A percentile compares a stretch with the other conserved stretches of the same genome.
Evolutionary conservation across 148 eudicot genomes (phyloP).

Genomic region (Linanthus parryae): DNA sequence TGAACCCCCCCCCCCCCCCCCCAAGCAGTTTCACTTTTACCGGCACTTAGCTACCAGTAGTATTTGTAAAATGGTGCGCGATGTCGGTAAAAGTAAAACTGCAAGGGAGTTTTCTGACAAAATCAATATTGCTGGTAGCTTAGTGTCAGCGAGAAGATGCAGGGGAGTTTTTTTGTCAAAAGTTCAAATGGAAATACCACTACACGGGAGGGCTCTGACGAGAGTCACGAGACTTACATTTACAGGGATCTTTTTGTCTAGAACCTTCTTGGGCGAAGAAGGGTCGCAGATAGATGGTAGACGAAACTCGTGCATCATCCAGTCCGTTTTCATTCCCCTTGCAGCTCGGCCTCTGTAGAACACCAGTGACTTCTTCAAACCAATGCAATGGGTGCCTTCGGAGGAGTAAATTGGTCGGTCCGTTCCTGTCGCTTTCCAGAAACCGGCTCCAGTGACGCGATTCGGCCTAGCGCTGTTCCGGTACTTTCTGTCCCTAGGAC

Average conservation of each 20-base stretch:
- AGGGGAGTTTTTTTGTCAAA: too few relatives aligned
- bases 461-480: constrained; percentile 64
- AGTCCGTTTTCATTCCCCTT: constrained; percentile 55
- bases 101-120: too few relatives aligned
- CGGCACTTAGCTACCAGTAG: too few relatives aligned
- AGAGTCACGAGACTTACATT: constrained; percentile 22
- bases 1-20: too few relatives aligned
- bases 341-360: constrained; percentile 54
- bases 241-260: constrained; percentile 25
- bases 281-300: constrained; percentile 39
- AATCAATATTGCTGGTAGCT: too few relatives aligned
- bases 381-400: constrained; percentile 47
- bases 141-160: too few relatives aligned
- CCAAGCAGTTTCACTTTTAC: too few relatives aligned
- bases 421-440: constrained; percentile 77
- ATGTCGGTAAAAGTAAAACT: too few relatives aligned
- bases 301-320: constrained; percentile 83
- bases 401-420: constrained; percentile 67
- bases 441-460: constrained; percentile 62
- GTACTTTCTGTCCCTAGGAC: constrained; percentile 70
- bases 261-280: constrained; percentile 26
- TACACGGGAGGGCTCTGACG: too few relatives aligned
- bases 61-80: too few relatives aligned
- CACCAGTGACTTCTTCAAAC: constrained; percentile 51
- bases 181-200: too few relatives aligned